phyloP scores from a whole-genome alignment of 768 basidiomycete species.

The Tylopilus cervinicoccineus region DNA sequence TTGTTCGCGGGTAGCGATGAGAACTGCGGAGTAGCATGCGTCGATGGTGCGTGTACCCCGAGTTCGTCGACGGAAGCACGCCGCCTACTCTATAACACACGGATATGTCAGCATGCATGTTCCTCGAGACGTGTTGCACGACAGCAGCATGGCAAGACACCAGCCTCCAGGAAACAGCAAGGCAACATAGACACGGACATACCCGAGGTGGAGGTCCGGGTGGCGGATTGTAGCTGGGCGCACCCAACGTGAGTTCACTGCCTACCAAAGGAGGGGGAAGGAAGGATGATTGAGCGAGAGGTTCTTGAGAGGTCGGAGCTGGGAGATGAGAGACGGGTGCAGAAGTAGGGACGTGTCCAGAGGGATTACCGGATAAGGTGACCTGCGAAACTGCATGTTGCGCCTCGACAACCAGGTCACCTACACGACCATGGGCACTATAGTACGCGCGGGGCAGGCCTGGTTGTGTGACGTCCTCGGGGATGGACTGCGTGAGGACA shows the following conservation, averaged over 20 bases:
- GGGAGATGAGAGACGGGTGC: not conserved
- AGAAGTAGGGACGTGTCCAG: slow-evolving; percentile 10
- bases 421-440: slow-evolving; percentile 58
- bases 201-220: slow-evolving; percentile 12
- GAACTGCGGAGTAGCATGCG: slow-evolving; percentile 36
- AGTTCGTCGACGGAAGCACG: slow-evolving; percentile 27
- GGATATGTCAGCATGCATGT: slow-evolving; percentile 10
- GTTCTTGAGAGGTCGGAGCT: slow-evolving; percentile 1
- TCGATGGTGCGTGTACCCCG: slow-evolving; percentile 12
- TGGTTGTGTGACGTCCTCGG: slow-evolving; percentile 75
- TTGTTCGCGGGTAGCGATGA: slow-evolving; percentile 60
- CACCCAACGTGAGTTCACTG: slow-evolving; percentile 26
- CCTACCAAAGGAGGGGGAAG: slow-evolving; percentile 34
- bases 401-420: slow-evolving; percentile 60
- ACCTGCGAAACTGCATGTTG: slow-evolving; percentile 52
- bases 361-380: slow-evolving; percentile 39
- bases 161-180: slow-evolving; percentile 21
- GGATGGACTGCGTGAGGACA: slow-evolving; percentile 54
- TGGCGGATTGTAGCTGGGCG: slow-evolving; percentile 6
- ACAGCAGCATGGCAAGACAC: slow-evolving; percentile 4
- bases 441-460: slow-evolving; percentile 76
- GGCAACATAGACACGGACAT: slow-evolving; percentile 14
- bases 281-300: slow-evolving; percentile 12
- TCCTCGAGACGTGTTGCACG: slow-evolving; percentile 10
- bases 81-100: slow-evolving; percentile 14